Conservation (phyloP, 1,284 basidiomycete species). For the Tilletia caries region DNA sequence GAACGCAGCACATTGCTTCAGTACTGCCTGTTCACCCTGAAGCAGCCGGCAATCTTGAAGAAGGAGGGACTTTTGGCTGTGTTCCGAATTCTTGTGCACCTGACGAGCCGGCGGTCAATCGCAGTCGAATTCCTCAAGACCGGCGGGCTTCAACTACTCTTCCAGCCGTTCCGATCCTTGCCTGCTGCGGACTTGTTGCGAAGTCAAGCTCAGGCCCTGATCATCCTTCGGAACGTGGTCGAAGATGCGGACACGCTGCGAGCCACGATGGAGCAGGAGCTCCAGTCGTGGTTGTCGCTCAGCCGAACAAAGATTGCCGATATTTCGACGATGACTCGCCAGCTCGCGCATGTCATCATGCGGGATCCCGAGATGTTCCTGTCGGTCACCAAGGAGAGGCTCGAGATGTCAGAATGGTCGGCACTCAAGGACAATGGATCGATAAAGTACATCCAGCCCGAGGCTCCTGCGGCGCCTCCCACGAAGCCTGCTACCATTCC, state of each 20-base stretch:
- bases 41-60: conserved; percentile 22
- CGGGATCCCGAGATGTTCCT: conserved; percentile 78
- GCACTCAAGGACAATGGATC: conserved; percentile 24
- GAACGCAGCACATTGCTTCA: not conserved
- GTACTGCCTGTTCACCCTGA: not conserved
- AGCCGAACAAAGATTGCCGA: conserved; percentile 61
- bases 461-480: conserved; percentile 14
- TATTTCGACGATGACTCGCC: conserved; percentile 69
- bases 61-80: conserved; percentile 39
- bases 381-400: conserved; percentile 56
- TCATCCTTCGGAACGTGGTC: conserved; percentile 83
- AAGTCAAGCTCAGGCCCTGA: conserved; percentile 77
- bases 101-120: conserved; percentile 33
- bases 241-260: conserved; percentile 71
- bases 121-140: conserved; percentile 31
- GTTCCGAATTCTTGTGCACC: conserved; percentile 41
- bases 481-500: not conserved
- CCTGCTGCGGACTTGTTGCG: conserved; percentile 49
- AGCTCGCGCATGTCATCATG: conserved; percentile 74
- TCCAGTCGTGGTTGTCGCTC: conserved; percentile 56
- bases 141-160: conserved; percentile 36
- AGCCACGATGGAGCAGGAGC: conserved; percentile 74
- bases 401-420: conserved; percentile 44
- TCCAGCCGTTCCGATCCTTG: conserved; percentile 38
- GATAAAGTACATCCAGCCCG: conserved; percentile 29